Base-by-base conservation (phyloP, 768 basidiomycete genomes). In the Termitomyces sp. region DNA sequence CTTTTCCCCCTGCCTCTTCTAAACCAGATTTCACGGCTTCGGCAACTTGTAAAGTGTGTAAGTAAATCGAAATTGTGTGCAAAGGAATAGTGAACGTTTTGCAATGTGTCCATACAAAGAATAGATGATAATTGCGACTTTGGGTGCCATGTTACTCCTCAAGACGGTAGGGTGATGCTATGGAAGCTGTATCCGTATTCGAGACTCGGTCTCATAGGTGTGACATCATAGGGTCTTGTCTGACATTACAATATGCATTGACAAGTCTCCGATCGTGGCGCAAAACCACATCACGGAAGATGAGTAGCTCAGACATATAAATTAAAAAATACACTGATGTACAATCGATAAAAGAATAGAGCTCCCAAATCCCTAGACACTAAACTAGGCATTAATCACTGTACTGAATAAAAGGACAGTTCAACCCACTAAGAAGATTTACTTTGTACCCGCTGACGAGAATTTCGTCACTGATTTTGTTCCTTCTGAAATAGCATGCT, bases 401-500 rank as follows among this genome's bases (percentile, higher is more conserved):
- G 10, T 20, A 41, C 8, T 41, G 9, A 20, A n/a, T 9, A 41
- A 15, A 8, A 41, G n/a, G 20, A 41, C 16, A 5, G 10, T 18
- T n/a, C 9, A 9, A 2, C 7, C 20, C 9, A 41, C 39, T n/a
- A 20, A 41, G n/a, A 18, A 41, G 3, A 47, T 63, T 71, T 81
- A 88, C 78, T 88, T 88, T 61, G 83, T 76, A 56, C 82, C 82
- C 36, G 88, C 81, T 65, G 85, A 87, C 62, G 88, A 90, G 75
- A 86, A 90, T 78, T 90, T 95, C 69, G 91, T 94, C 63, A 94
- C 92, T 50, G 88, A 89, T 76, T 94, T 94, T 60, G 92, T 96
- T 53, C 94, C 94, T 77, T 96, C 93, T 53, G 92, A 96, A 71
- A 93, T 91, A 62, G 88, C 90, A 73, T 92, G 91, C 81, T 95